Percentiles rank a stretch among this genome's conserved stretches.
These are phyloP conservation scores for Globisporangium emineosum DNA, from an alignment of 352 stramenopile genomes.

Conservation along the genomic window DNA sequence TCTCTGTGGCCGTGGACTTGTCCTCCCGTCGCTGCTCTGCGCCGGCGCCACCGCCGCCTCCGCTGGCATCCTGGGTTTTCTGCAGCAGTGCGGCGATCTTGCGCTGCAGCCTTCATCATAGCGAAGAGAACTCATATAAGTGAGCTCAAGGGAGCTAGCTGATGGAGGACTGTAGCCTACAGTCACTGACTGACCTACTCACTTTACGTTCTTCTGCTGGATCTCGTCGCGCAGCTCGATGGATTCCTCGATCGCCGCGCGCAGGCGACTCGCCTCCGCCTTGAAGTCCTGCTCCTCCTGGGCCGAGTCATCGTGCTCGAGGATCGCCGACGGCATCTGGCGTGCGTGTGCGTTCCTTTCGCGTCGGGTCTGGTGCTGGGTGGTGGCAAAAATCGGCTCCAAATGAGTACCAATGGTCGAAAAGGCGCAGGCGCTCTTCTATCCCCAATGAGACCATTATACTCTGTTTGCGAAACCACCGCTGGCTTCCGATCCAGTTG, in stretches of 20 bases:
- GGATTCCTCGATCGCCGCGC: constrained; percentile 46
- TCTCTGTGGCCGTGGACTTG: constrained; percentile 64
- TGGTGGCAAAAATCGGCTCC: neutral
- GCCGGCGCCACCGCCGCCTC: constrained; percentile 1
- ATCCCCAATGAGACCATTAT: neutral
- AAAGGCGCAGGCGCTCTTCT: too few relatives aligned
- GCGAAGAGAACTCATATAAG: neutral
- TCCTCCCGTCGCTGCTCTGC: constrained; percentile 39
- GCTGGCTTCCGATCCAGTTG: neutral
- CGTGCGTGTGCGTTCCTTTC: neutral
- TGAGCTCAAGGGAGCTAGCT: neutral
- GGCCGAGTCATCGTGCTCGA: constrained; percentile 7
- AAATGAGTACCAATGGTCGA: too few relatives aligned
- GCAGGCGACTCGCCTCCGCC: constrained; percentile 42
- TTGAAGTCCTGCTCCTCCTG: constrained; percentile 49
- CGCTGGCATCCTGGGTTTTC: constrained; percentile 58
- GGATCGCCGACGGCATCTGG: neutral
- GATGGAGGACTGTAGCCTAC: neutral
- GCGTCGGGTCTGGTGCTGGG: neutral
- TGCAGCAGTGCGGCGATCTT: constrained; percentile 67
- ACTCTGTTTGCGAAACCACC: neutral
- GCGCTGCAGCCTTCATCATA: constrained; percentile 48
- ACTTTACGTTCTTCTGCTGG: constrained; percentile 74
- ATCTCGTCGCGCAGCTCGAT: constrained; percentile 57
- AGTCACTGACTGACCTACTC: constrained; percentile 24